Evolutionary conservation across 441 rosid species (phyloP), one percentile per base, ranked within the genome.

Genomic region (Jatropha podagrica): DNA sequence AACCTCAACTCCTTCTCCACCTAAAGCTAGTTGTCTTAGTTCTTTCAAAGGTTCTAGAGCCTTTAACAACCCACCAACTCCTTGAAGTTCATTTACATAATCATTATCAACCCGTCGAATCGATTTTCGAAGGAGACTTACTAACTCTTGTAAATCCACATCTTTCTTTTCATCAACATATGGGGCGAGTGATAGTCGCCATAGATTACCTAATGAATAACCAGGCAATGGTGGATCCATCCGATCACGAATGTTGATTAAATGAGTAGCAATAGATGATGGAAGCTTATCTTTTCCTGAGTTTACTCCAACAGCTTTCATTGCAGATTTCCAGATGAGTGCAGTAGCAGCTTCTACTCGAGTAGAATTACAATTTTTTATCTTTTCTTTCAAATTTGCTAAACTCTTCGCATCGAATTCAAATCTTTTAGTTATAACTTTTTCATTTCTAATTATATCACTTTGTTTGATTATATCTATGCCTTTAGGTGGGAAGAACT

Each of bases 321-420:
- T 76, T 40, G 74, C 75, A 17, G 74, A 67, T 65, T 78, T 80
- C 83, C 78, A 80, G 3, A 84, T 63, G 23, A 84, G 78, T 7
- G 77, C 79, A 18, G 82, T 65, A 55, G 82, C 64, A 48, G 81
- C 85, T 69, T 84, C 82, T 0, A 78, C 71, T 5, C 82, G 80
- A 0, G 80, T 74, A 5, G 84, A 78, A 32, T 15, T 44, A 38
- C 58, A 46, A 44, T 67, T 65, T 5, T 11, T 13, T 1, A 62
- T 51, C 54, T 60, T 44, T 38, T 48, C 77, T 4, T 74, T 75
- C 9, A 83, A 61, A 0, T 32, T 38, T 1, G 75, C 67, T 8
- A 83, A 65, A 27, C 59, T 75, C 14, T 76, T 48, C 46, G 59
- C 37, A 15, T 65, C 59, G 4, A 84, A 75, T 12, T 69, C 59